These are phyloP conservation scores for Nakaseomyces nivariensis DNA, from an alignment of 1,139 yeast species.

Conservation along the genomic window DNA sequence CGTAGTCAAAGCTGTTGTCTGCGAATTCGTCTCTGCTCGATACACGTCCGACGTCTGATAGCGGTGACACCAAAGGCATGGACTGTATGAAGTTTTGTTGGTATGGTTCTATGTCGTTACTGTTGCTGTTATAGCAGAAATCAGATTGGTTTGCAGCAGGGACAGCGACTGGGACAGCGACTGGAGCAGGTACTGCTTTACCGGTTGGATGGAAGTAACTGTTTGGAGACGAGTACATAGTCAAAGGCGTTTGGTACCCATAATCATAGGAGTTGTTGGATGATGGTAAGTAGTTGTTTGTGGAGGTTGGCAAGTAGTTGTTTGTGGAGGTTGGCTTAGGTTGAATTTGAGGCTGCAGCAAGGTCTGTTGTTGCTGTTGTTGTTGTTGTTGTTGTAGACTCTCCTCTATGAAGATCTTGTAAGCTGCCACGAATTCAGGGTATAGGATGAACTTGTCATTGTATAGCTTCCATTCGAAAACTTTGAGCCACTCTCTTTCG, in stretches of 20 bases:
- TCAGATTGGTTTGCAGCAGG: conserved; percentile 2
- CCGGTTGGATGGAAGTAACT: conserved; percentile 7
- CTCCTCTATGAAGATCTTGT: conserved; percentile 16
- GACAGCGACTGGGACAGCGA: too few relatives aligned
- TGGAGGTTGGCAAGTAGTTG: conserved; percentile 8
- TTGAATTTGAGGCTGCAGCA: conserved; percentile 8
- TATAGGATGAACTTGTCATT: conserved; percentile 25
- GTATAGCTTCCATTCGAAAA: conserved; percentile 31
- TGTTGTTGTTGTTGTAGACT: conserved; percentile 4
- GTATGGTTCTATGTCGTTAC: conserved; percentile 1
- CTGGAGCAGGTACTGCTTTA: not conserved
- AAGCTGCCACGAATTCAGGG: conserved; percentile 22
- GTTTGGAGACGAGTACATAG: conserved; percentile 21
- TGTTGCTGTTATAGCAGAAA: not conserved
- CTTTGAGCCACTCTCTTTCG: conserved; percentile 64
- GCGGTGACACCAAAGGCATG: conserved; percentile 2
- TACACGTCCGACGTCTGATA: conserved; percentile 3
- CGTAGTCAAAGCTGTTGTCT: conserved; percentile 11
- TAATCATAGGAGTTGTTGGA: conserved; percentile 7
- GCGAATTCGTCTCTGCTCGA: conserved; percentile 1
- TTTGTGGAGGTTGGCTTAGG: conserved; percentile 16
- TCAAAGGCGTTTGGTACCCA: conserved; percentile 16
- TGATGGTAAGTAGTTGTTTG: conserved; percentile 9
- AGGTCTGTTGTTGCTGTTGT: conserved; percentile 4
- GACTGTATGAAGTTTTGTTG: conserved; percentile 1